These are phyloP conservation scores for Plenodomus biglobosus DNA, from an alignment of 2,329 filamentous ascomycete species.

Conservation along the genomic window DNA sequence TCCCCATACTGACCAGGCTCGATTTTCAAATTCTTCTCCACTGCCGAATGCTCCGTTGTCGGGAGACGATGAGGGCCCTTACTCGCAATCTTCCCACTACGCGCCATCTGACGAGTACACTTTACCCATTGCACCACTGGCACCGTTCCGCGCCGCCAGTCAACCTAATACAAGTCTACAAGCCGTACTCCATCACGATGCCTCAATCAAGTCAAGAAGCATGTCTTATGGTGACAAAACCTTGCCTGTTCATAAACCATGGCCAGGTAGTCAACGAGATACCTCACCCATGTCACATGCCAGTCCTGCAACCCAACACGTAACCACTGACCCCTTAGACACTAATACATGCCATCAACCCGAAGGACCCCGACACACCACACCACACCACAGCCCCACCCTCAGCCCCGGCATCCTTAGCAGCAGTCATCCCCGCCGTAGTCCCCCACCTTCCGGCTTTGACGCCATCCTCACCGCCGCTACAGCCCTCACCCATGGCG, in stretches of 20 bases:
- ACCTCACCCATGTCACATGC: neutral
- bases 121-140: constrained; percentile 17
- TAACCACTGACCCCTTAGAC: constrained; percentile 1
- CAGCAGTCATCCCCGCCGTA: too few relatives aligned
- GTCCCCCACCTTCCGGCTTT: constrained; percentile 3
- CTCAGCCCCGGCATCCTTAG: too few relatives aligned
- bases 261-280: constrained; percentile 6
- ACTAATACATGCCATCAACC: neutral
- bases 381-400: too few relatives aligned
- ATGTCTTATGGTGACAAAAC: neutral
- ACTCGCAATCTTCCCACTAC: constrained; percentile 5
- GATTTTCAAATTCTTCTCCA: constrained; percentile 1
- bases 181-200: neutral
- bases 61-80: constrained; percentile 4
- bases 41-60: constrained; percentile 1
- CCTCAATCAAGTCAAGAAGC: neutral
- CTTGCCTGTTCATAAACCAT: constrained; percentile 4
- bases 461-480: constrained; percentile 3
- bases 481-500: constrained; percentile 4
- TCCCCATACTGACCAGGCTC: neutral
- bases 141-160: constrained; percentile 9
- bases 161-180: constrained; percentile 3
- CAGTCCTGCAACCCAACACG: neutral
- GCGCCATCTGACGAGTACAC: constrained; percentile 5
- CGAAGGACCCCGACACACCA: neutral